These are phyloP conservation scores for Pseudohyphozyma bogoriensis DNA, from an alignment of 768 basidiomycete genomes.

Conservation along the genomic window DNA sequence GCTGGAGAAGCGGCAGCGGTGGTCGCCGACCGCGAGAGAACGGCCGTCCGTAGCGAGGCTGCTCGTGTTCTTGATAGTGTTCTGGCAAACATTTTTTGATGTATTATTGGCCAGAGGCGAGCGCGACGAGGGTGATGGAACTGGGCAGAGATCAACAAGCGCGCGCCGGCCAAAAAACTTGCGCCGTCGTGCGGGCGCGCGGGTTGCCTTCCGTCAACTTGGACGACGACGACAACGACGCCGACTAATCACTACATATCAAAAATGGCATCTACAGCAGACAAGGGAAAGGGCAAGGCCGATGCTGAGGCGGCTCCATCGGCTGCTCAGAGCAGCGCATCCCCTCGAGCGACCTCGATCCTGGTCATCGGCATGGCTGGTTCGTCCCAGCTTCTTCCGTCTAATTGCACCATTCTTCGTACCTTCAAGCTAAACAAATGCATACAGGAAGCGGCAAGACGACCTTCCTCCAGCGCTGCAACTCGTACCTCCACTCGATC, in stretches of 20 bases:
- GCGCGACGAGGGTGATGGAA: no score
- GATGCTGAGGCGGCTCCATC: neutral
- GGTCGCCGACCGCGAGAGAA: neutral
- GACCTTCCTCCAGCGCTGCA: constrained; percentile 89
- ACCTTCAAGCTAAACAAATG: no score
- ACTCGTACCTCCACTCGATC: constrained; percentile 70
- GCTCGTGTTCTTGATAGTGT: neutral
- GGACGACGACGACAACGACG: no score
- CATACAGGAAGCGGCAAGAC: constrained; percentile 37
- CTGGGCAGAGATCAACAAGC: no score
- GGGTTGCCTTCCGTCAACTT: no score
- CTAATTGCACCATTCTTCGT: no score
- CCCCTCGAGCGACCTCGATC: constrained; percentile 16
- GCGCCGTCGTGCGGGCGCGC: no score
- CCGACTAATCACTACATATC: neutral
- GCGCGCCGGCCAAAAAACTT: no score
- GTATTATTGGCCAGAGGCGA: no score
- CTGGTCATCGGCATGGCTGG: constrained; percentile 30
- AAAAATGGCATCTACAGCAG: neutral
- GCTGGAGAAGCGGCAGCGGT: neutral
- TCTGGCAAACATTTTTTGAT: no score
- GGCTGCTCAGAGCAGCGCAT: neutral
- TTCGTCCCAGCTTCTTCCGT: no score
- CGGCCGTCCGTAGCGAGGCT: neutral
- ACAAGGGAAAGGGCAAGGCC: constrained; percentile 15